Evolutionary conservation across 2,329 filamentous ascomycete species (phyloP).

Genomic region (Colletotrichum orbiculare): DNA sequence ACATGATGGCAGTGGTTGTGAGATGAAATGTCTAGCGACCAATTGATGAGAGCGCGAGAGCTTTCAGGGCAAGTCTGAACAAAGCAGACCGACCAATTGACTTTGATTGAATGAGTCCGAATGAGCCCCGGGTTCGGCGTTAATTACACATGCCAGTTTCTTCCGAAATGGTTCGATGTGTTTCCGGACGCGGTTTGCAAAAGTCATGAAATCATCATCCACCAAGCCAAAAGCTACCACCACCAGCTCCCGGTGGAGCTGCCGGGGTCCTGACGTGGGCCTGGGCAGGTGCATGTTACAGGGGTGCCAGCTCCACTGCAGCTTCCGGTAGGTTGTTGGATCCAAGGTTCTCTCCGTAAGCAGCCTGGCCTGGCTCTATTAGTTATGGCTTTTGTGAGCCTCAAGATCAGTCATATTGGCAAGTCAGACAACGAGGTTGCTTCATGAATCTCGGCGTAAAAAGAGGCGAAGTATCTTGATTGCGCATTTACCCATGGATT

Average conservation of each 20-base stretch:
- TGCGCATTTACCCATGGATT: too few relatives aligned
- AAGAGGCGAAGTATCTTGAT: too few relatives aligned
- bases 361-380: too few relatives aligned
- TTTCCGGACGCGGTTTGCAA: conserved; percentile 27
- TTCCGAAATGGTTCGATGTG: conserved; percentile 32
- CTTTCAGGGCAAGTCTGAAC: not conserved
- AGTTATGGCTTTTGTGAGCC: too few relatives aligned
- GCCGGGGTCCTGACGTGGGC: conserved; percentile 20
- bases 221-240: conserved; percentile 18
- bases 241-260: conserved; percentile 27
- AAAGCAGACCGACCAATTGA: conserved; percentile 1
- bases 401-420: too few relatives aligned
- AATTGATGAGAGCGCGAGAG: not conserved
- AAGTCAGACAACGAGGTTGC: too few relatives aligned
- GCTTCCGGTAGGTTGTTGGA: too few relatives aligned
- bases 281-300: conserved; percentile 17
- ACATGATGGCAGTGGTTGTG: conserved; percentile 52
- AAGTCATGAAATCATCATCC: conserved; percentile 37
- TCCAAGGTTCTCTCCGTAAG: too few relatives aligned
- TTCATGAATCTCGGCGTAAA: too few relatives aligned
- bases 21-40: not conserved
- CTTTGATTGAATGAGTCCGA: not conserved
- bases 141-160: conserved; percentile 10
- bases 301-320: not conserved
- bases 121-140: conserved; percentile 22